Conservation (phyloP, 2,329 filamentous ascomycete species). For the Clarireedia sp. region DNA sequence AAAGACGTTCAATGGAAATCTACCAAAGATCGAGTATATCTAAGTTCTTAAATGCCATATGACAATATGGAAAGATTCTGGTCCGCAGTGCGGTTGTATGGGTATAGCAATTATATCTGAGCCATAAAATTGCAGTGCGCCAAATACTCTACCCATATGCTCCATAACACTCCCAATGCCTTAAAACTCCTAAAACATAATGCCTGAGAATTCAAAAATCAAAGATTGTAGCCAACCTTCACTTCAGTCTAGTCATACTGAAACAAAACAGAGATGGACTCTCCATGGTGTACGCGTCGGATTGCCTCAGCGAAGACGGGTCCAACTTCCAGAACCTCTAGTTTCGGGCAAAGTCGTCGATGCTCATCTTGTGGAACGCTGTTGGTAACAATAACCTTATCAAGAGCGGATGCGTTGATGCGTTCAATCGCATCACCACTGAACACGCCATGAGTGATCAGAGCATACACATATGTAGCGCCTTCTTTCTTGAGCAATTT, state of each 20-base stretch:
- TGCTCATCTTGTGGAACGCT: conserved; percentile 86
- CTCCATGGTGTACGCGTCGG: conserved; percentile 90
- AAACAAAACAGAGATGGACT: conserved; percentile 57
- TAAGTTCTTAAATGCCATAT: not conserved
- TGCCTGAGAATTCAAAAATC: not conserved
- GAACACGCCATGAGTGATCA: conserved; percentile 91
- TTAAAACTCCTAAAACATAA: not conserved
- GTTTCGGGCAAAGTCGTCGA: conserved; percentile 67
- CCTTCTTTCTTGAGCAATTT: conserved; percentile 96
- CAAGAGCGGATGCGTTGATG: conserved; percentile 86
- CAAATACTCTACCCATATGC: not conserved
- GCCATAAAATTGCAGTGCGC: not conserved
- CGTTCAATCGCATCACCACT: conserved; percentile 91
- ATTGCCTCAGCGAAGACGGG: conserved; percentile 93
- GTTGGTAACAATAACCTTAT: conserved; percentile 93
- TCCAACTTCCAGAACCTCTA: conserved; percentile 86
- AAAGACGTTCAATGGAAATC: not conserved
- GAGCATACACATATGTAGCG: conserved; percentile 81
- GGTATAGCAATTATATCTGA: not conserved
- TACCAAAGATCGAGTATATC: not conserved
- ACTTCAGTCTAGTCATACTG: conserved; percentile 9
- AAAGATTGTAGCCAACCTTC: not conserved
- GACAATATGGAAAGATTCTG: not conserved
- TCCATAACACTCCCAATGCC: not conserved
- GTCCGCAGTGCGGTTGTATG: not conserved